Evolutionary conservation across 2,329 filamentous ascomycete genomes (phyloP).

Genomic region (Sporothrix schenckii): DNA sequence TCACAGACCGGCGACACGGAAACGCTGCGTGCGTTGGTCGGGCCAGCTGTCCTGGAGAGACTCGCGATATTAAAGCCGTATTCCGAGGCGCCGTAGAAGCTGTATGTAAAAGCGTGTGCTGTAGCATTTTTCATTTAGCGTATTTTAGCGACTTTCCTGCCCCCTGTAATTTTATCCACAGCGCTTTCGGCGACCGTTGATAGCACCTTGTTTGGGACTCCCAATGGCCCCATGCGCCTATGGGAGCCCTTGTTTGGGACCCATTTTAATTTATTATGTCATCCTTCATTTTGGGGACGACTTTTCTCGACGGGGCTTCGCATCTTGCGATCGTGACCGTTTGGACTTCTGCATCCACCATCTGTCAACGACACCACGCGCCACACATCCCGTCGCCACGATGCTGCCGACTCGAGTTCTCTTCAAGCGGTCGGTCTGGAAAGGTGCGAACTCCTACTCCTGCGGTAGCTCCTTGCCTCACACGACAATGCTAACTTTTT

Average conservation of each 20-base stretch:
- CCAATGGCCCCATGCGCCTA: no score
- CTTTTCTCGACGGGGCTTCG: not conserved
- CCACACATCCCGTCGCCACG: conserved; percentile 25
- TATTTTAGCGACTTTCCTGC: not conserved
- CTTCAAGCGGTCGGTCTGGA: conserved; percentile 81
- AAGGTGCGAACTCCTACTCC: conserved; percentile 59
- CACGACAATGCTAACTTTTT: conserved; percentile 35
- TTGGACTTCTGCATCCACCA: not conserved
- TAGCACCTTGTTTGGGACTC: no score
- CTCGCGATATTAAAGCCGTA: conserved; percentile 63
- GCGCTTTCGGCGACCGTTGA: no score
- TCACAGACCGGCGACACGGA: conserved; percentile 53
- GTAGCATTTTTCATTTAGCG: conserved; percentile 3
- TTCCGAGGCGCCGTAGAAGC: not conserved
- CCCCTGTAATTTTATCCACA: not conserved
- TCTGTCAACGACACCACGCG: conserved; percentile 32
- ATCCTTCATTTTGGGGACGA: not conserved
- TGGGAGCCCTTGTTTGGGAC: no score
- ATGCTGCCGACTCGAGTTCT: conserved; percentile 73
- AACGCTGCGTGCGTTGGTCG: conserved; percentile 58
- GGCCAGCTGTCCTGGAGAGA: conserved; percentile 59
- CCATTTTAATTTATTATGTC: conserved; percentile 9
- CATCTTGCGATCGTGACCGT: not conserved
- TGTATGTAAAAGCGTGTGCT: no score
- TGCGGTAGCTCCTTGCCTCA: not conserved